A percentile compares a stretch with the other conserved stretches of the same genome.
phyloP scores from a whole-genome alignment of 257 asterid species.

The Solanum sejunctum region DNA sequence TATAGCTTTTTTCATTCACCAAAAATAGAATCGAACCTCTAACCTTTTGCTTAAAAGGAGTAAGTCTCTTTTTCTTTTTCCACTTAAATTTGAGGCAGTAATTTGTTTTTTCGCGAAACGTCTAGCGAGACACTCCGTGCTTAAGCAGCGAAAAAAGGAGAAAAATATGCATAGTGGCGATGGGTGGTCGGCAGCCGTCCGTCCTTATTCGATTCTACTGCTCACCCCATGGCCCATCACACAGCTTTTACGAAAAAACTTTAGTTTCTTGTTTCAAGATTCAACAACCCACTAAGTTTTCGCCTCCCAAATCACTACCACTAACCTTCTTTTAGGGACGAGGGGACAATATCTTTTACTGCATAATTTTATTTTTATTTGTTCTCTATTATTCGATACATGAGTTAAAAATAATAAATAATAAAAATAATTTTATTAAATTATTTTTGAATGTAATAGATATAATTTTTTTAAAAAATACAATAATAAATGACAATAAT shows the following conservation, averaged over 20 bases:
- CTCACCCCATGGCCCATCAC: background rate
- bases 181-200: background rate
- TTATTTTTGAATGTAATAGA: no score
- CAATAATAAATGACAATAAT: no score
- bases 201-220: background rate
- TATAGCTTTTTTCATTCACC: no score
- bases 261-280: background rate
- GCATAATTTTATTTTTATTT: no score
- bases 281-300: background rate
- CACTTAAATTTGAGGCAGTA: background rate
- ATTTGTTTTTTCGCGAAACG: no score
- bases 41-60: no score
- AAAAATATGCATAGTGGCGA: background rate
- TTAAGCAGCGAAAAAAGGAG: background rate
- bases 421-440: no score
- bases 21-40: no score
- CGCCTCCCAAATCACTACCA: background rate
- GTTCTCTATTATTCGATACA: no score
- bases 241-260: background rate
- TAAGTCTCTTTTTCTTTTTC: background rate
- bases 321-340: background rate
- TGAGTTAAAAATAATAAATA: no score
- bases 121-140: background rate
- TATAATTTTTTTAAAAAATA: no score
- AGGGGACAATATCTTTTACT: background rate